Conservation (phyloP, 2,329 filamentous ascomycete species). For the Geosmithia morbida region DNA sequence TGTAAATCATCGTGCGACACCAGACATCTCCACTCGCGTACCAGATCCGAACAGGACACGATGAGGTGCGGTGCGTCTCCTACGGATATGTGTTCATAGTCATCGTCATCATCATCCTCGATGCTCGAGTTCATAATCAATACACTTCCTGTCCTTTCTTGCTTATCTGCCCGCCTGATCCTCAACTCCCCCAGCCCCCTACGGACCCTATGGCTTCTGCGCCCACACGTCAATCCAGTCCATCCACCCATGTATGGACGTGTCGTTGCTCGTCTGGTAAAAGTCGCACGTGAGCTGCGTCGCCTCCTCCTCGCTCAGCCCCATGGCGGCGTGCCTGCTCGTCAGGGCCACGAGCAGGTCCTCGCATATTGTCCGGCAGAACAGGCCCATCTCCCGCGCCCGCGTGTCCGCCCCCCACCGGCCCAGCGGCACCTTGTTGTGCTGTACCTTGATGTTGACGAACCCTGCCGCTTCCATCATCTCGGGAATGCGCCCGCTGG, state of each 20-base stretch:
- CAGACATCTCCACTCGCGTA: too few relatives aligned
- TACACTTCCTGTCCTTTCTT: slow-evolving; percentile 3
- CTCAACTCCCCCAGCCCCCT: too few relatives aligned
- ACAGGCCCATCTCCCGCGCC: slow-evolving; percentile 21
- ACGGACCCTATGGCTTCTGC: slow-evolving; percentile 20
- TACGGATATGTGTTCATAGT: too few relatives aligned
- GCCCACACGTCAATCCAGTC: slow-evolving; percentile 22
- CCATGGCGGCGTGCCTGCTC: slow-evolving; percentile 15
- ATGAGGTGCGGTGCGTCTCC: too few relatives aligned
- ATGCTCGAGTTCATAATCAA: neutral
- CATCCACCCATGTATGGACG: slow-evolving; percentile 16
- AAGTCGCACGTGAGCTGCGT: slow-evolving; percentile 14
- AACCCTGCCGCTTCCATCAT: slow-evolving; percentile 18
- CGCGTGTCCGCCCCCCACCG: slow-evolving; percentile 20
- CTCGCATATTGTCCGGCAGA: slow-evolving; percentile 18
- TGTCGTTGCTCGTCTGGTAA: slow-evolving; percentile 16
- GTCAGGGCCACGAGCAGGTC: slow-evolving; percentile 19
- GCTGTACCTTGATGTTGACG: slow-evolving; percentile 11
- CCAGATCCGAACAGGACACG: too few relatives aligned
- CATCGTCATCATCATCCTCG: too few relatives aligned
- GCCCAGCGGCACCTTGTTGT: slow-evolving; percentile 17
- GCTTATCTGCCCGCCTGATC: too few relatives aligned
- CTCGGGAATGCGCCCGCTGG: slow-evolving; percentile 12
- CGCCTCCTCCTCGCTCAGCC: slow-evolving; percentile 18
- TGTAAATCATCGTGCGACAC: too few relatives aligned